Conservation (phyloP, 2,329 filamentous ascomycete species). For the Zarea fungicola region DNA sequence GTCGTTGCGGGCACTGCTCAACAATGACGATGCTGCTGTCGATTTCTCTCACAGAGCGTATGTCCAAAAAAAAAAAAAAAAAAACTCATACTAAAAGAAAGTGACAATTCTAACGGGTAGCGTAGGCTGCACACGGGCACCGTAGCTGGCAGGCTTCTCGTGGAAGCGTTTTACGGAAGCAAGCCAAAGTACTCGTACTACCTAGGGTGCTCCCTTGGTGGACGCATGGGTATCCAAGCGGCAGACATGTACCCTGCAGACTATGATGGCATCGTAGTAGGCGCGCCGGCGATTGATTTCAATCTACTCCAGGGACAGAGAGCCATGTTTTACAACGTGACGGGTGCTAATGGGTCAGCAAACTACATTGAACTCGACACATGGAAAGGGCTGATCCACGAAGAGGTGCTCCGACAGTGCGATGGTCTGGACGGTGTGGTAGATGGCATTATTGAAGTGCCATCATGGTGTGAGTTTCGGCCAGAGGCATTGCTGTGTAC, state of each 20-base stretch:
- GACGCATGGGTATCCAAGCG: conserved; percentile 51
- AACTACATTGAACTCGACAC: conserved; percentile 21
- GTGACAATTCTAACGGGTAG: not conserved
- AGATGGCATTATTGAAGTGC: conserved; percentile 44
- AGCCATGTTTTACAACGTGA: conserved; percentile 40
- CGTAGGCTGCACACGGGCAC: conserved; percentile 41
- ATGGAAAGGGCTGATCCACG: conserved; percentile 21
- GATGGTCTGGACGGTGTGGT: conserved; percentile 43
- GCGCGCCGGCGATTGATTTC: conserved; percentile 36
- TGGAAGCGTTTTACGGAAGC: conserved; percentile 40
- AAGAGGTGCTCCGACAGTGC: conserved; percentile 36
- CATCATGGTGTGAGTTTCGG: conserved; percentile 39
- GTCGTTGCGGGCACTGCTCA: conserved; percentile 24
- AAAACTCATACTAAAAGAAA: not conserved
- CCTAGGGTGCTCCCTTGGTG: conserved; percentile 54
- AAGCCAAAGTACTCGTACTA: conserved; percentile 44
- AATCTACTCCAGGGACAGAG: conserved; percentile 27
- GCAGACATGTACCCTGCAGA: conserved; percentile 49
- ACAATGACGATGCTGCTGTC: conserved; percentile 30
- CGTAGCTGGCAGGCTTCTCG: conserved; percentile 42
- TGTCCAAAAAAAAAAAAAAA: not conserved
- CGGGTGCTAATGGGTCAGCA: conserved; percentile 27
- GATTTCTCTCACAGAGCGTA: conserved; percentile 32
- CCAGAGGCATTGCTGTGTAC: conserved; percentile 37
- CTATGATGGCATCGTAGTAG: conserved; percentile 53